Percentiles rank a stretch among this genome's conserved stretches.
Evolutionary conservation across 2,329 filamentous ascomycete genomes (phyloP).

Genomic region (Torrubiella hemipterigena): DNA sequence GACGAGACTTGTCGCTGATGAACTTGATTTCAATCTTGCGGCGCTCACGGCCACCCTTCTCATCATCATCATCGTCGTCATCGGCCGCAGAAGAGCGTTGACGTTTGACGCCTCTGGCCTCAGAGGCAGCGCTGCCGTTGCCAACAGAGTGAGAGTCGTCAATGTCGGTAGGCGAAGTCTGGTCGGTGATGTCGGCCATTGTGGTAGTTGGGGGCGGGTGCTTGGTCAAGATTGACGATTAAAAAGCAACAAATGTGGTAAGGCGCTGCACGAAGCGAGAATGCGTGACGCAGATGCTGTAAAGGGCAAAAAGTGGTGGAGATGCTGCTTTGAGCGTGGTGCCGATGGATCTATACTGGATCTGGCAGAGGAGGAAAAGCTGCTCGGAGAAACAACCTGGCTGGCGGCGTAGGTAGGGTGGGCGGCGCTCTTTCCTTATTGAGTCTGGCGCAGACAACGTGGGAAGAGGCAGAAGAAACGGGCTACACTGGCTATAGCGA

Average conservation of each 20-base stretch:
- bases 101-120: slow-evolving; percentile 81
- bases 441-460: neutral
- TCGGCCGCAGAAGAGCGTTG: slow-evolving; percentile 71
- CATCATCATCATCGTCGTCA: slow-evolving; percentile 94
- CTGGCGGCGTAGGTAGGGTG: slow-evolving; percentile 18
- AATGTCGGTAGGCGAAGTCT: slow-evolving; percentile 61
- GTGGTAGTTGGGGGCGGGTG: slow-evolving; percentile 14
- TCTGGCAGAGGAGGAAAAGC: slow-evolving; percentile 42
- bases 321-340: slow-evolving; percentile 54
- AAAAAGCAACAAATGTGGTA: no score
- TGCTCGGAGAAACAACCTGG: slow-evolving; percentile 37
- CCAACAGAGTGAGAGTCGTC: slow-evolving; percentile 61
- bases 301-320: slow-evolving; percentile 47
- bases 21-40: slow-evolving; percentile 99
- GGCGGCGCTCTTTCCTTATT: neutral
- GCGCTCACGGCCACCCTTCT: slow-evolving; percentile 94
- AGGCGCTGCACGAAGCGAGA: no score
- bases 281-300: no score
- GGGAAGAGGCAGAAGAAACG: slow-evolving; percentile 10
- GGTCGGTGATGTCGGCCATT: slow-evolving; percentile 73
- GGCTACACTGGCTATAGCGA: slow-evolving; percentile 11
- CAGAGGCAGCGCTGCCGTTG: slow-evolving; percentile 57
- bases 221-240: slow-evolving; percentile 32
- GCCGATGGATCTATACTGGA: slow-evolving; percentile 55
- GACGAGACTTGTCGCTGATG: slow-evolving; percentile 98